Evolutionary conservation across 2,329 filamentous ascomycete genomes (phyloP), one percentile per base, ranked within the genome.

Genomic region (Pseudogymnoascus verrucosus): DNA sequence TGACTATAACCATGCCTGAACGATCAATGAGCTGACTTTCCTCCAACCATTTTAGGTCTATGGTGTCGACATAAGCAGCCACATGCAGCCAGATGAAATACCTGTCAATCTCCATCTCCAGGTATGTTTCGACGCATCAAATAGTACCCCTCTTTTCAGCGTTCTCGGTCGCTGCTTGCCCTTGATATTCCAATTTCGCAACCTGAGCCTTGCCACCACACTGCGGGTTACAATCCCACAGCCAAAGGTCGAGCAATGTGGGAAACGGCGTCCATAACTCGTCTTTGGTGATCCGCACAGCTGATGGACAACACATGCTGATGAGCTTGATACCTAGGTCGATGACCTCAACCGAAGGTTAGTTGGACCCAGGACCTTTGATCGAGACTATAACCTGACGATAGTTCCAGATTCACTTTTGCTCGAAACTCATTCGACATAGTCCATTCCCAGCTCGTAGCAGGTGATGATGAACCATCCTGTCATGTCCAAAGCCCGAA

Each of bases 371-470:
- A 44, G 31, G 62, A 16, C 11, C 26, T 11, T 16, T 54, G 47
- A 19, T 31, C 47, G 26, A 54, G 47, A 39, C 31, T 5, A 8
- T 37, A 60, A 19, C 31, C 63, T 65, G 31, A 63, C 47, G n/a
- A 23, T 23, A 28, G 39, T 36, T 28, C 10, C 65, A 84, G 82
- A 36, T 88, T 89, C 71, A 89, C 86, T 0, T 93, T 92, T 70
- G 77, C 82, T 47, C 77, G 84, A 61, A 87, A 86, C 71, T 79
- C 87, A 63, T 96, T 96, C 77, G 90, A 96, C 70, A 78, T 96
- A 62, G 86, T 96, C 61, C 89, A 96, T 71, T 96, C 90, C 69
- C 85, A 87, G 68, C 82, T 89, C 75, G 78, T 91, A 74, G 79
- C 83, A 67, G 64, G 75, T 81, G 66, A 60, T 10, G 31, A 75